Evolutionary conservation across 768 basidiomycete genomes (phyloP), one percentile per base, ranked within the genome.

Genomic region (Galerina marginata): DNA sequence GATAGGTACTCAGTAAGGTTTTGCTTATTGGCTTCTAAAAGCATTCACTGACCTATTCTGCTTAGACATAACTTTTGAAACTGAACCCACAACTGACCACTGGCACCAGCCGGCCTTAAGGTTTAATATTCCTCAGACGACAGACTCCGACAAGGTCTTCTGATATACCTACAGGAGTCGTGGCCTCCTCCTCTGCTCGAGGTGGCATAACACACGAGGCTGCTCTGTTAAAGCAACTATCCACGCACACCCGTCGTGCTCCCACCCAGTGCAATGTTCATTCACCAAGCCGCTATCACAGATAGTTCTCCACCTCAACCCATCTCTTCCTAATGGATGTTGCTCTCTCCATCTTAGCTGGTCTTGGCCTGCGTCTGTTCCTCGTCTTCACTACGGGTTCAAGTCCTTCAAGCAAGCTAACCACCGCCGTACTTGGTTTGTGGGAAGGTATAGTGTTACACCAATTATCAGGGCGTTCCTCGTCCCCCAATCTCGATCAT

Each of bases 391-490:
- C 73, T 6, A 61, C 69, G 36, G 58, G 72, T 36, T 60, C 67
- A 26, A 70, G 69, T 33, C 68, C 72, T 12, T 59, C 71, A 10
- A 71, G 66, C 47, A 69, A 63, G 29, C 51, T 81, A 6, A 65
- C 66, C 15, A 73, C 78, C 33, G 72, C 72, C 12, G 65, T 81
- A 12, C 59, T 83, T 15, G 83, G 83, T 9, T 47, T 78, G 43
- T 80, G 77, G 77, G 80, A 81, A 65, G 80, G 79, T 46, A 70
- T 75, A 29, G 71, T 77, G 16, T 63, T 81, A n/a, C 76, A 81
- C 64, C 77, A 79, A 53, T 67, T 80, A 45, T 75, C 75, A 36
- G 73, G 63, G 23, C 63, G 65, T 45, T 67, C 73, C 6, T 69
- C 71, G 38, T 66, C 71, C 12, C 61, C 67, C 10, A 66, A 66